Conservation (phyloP, 2,329 filamentous ascomycete genomes). For the Aquanectria penicillioides region DNA sequence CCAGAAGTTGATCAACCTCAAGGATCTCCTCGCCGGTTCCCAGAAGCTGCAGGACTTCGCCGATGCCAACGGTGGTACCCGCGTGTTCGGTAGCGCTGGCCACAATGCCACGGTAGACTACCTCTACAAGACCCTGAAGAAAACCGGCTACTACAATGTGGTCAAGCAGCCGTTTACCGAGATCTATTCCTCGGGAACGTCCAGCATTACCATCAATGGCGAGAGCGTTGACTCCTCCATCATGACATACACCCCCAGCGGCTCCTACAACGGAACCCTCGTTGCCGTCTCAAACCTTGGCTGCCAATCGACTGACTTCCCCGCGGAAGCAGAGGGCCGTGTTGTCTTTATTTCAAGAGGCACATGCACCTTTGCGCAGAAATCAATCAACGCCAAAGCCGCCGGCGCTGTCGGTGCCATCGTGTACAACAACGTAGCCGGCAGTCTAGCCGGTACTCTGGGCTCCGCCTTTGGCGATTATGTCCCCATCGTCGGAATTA, state of each 20-base stretch:
- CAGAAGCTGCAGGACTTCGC: slow-evolving; percentile 58
- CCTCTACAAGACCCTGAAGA: slow-evolving; percentile 52
- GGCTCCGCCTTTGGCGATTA: slow-evolving; percentile 58
- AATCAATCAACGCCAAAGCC: slow-evolving; percentile 63
- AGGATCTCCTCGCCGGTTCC: slow-evolving; percentile 54
- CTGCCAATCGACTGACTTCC: slow-evolving; percentile 63
- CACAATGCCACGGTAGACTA: slow-evolving; percentile 59
- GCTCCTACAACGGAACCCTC: slow-evolving; percentile 52
- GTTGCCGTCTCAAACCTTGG: slow-evolving; percentile 62
- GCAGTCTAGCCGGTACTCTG: slow-evolving; percentile 63
- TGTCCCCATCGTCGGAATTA: slow-evolving; percentile 63
- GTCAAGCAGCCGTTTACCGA: slow-evolving; percentile 57
- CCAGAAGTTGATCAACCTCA: slow-evolving; percentile 50
- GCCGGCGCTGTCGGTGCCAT: slow-evolving; percentile 67
- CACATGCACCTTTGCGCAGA: slow-evolving; percentile 66
- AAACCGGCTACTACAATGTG: slow-evolving; percentile 54
- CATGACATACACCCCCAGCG: slow-evolving; percentile 63
- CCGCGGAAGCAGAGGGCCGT: slow-evolving; percentile 60
- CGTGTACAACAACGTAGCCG: slow-evolving; percentile 71
- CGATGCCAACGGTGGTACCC: slow-evolving; percentile 52
- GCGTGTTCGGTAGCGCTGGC: slow-evolving; percentile 55
- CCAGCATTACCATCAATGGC: slow-evolving; percentile 44
- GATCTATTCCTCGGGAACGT: slow-evolving; percentile 47
- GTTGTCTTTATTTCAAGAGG: slow-evolving; percentile 71
- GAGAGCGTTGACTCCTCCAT: slow-evolving; percentile 38